Conservation (phyloP, 2,329 filamentous ascomycete genomes). For the Diplodia intermedia region DNA sequence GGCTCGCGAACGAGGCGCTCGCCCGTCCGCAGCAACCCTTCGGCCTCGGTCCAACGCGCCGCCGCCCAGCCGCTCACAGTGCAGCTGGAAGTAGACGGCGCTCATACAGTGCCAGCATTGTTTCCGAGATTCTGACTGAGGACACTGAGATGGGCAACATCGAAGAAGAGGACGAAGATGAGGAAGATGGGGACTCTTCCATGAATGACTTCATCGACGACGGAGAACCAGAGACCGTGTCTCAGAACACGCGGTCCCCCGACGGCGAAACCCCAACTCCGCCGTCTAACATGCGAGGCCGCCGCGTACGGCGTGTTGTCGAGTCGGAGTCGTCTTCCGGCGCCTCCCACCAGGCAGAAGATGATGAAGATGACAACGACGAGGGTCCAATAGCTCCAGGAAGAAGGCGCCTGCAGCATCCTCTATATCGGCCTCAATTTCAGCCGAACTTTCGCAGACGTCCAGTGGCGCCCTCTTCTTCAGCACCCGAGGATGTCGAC, state of each 20-base stretch:
- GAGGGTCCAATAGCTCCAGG: conserved; percentile 46
- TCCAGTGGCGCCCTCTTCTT: conserved; percentile 36
- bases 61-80: conserved; percentile 50
- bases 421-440: conserved; percentile 37
- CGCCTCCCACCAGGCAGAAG: conserved; percentile 45
- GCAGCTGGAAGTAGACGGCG: conserved; percentile 49
- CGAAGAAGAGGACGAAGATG: conserved; percentile 53
- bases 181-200: conserved; percentile 48
- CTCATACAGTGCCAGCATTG: conserved; percentile 50
- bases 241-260: conserved; percentile 43
- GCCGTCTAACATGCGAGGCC: conserved; percentile 37
- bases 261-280: conserved; percentile 44
- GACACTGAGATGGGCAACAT: conserved; percentile 50
- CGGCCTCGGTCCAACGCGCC: conserved; percentile 38
- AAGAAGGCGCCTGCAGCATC: conserved; percentile 38
- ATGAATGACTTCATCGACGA: conserved; percentile 52
- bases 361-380: conserved; percentile 49
- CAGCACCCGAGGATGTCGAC: conserved; percentile 40
- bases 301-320: conserved; percentile 46
- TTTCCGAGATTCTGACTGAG: conserved; percentile 49
- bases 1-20: conserved; percentile 43
- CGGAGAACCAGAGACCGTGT: conserved; percentile 41
- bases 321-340: conserved; percentile 49
- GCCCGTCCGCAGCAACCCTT: conserved; percentile 41
- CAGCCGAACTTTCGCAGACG: conserved; percentile 32